Base-by-base conservation (phyloP, 23 red algal genomes). In the Cyanidioschyzon merolae region DNA sequence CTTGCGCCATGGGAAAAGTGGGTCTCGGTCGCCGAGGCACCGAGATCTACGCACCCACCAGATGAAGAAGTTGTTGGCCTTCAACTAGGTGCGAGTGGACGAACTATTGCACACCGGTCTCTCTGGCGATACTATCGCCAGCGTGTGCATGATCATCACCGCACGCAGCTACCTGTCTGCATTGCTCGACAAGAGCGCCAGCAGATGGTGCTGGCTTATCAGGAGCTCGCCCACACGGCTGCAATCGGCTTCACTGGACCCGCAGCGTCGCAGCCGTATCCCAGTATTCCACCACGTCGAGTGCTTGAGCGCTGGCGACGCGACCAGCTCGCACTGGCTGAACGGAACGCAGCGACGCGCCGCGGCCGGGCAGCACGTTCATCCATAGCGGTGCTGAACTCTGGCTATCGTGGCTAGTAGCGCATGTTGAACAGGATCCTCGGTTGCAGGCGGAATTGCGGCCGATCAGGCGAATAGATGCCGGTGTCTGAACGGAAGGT, bases 321-420 rank as follows among this genome's bases (percentile, higher is more conserved):
- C 58, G 74, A 34, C 34, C 7, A 39, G 34, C 36, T 68, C 16
- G 21, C 26, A 3, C 37, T 31, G 37, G 38, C 1, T 18, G 25
- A 17, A 12, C 37, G 31, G 0, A 37, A 81, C 67, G 58, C 31
- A 58, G 58, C 57, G 25, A 35, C 89, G 89, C 82, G 83, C 83
- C 86, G 82, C 63, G 39, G 74, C 82, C 1, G 88, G 85, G 80
- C 75, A 79, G 59, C 39, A 51, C 30, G 68, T 83, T 45, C 67
- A 50, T 21, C 82, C 80, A 40, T 95, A 39, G 75, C 58, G 2
- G 87, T 95, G 32, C 67, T 95, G 58, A 95, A 95, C 77, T 89
- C 85, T n/a, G 90, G 90, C 58, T 95, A 95, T 54, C 74, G 74
- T 25, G 38, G 38, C 0, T 85, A 77, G 45, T 15, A 21, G 21